Evolutionary conservation across 2,329 filamentous ascomycete genomes (phyloP), one percentile per base, ranked within the genome.

Genomic region (Mycogone perniciosa): DNA sequence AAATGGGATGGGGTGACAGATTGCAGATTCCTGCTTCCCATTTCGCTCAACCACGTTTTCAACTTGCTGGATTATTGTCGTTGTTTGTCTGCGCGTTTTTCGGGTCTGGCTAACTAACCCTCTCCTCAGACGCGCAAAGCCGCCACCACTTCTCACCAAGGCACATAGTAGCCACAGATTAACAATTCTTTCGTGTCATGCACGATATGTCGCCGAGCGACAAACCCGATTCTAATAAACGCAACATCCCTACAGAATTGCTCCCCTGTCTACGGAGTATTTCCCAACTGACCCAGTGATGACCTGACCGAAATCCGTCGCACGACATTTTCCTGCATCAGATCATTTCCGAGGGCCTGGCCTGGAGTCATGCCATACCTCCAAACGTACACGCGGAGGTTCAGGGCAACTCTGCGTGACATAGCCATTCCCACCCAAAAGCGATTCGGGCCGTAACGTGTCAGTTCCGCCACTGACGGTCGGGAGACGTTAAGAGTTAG

Each of bases 361-460:
- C 38, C 31, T 7, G 30, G 30, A 31, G 45, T 51, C 44, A 41
- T 51, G 26, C 49, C 49, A 51, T 43, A 33, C 39, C 20, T 20
- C 20, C 20, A 20, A 20, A 20, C 20, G 20, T 20, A 20, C 20
- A 20, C 3, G 20, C 20, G 20, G 20, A 6, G 29, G 30, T 8
- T 38, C 10, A 35, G 33, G 11, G 33, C 7, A 35, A 11, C 33
- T 8, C 11, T 11, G 33, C 33, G 33, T 3, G 33, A 35, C 7
- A 11, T 35, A 35, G 7, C 7, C 4, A 35, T 11, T 42, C 13
- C 13, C n/a, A 6, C 26, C 13, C 27, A 11, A 46, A 27, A 37
- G 48, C 49, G 49, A 51, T 42, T 46, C 50, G 50, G 50, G 34
- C 50, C 45, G 50, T 33, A 39, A 44, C 50, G 45, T 52, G 50